Evolutionary conservation across 805 yeast genomes (phyloP), one percentile per base, ranked within the genome.

Genomic region (Metschnikowia arizonensis): DNA sequence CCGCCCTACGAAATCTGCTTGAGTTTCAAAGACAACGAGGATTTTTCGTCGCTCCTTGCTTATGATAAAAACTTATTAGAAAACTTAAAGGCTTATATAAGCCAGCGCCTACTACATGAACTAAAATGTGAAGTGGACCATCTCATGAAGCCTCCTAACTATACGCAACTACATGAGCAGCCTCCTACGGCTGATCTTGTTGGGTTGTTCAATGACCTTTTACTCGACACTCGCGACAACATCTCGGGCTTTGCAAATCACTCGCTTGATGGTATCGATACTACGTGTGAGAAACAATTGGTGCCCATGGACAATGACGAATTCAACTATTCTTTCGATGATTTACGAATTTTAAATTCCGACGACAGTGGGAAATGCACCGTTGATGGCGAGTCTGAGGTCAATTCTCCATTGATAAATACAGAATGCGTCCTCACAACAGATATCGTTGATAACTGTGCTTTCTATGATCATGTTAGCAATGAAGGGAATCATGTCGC

Each of bases 1-100:
- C 47, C 57, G n/a, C 37, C 45, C 9, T 28, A 42, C 26, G 48
- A 55, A 14, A 40, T 62, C 1, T 19, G 40, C 8, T 47, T 68
- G 0, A 57, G 51, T 11, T 67, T 68, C 41, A 39, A 57, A 23
- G 55, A 63, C n/a, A 68, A 68, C 47, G 67, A 65, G 32, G 56
- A 52, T 39, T 62, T 60, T 48, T 56, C 60, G 3, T 49, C 68
- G 5, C 50, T 68, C 14, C 45, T 59, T n/a, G 46, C 55, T 10
- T 59, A 66, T 44, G 68, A 65, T 33, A 50, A 49, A n/a, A 49
- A 54, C 10, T 53, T 66, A 11, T 35, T 62, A 3, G 53, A 48
- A 3, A 59, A 59, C 31, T 57, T 69, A 28, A 61, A 58, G 33
- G 32, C 46, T 6, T 70, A 69, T 41, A 63, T 67, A 10, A 50